phyloP scores from a whole-genome alignment of 495 filamentous ascomycete genomes.

The Hyaloscypha finlandica region DNA sequence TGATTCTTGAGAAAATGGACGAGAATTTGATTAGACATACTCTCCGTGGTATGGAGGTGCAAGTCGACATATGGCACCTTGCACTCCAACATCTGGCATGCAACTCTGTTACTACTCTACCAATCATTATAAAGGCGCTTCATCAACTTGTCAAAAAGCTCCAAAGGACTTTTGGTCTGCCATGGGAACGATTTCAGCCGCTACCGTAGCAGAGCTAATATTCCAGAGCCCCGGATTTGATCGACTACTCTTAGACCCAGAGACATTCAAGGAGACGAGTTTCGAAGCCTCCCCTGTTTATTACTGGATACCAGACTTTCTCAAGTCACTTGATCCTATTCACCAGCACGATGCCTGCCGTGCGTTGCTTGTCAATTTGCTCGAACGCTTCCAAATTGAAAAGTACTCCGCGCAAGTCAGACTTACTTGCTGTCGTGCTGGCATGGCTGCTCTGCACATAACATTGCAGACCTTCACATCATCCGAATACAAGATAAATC shows the following conservation, averaged over 20 bases:
- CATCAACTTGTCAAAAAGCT: conserved; percentile 69
- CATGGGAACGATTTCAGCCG: conserved; percentile 74
- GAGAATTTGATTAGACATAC: conserved; percentile 76
- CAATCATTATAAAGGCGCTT: conserved; percentile 64
- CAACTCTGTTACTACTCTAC: conserved; percentile 57
- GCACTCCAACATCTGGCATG: conserved; percentile 73
- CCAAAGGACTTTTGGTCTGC: conserved; percentile 83
- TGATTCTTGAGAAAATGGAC: conserved; percentile 69
- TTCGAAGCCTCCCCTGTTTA: conserved; percentile 51
- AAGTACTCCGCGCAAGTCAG: conserved; percentile 45
- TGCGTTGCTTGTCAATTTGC: conserved; percentile 65
- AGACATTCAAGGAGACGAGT: conserved; percentile 52
- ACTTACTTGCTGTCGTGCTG: conserved; percentile 37
- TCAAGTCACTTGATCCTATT: conserved; percentile 70
- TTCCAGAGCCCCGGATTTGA: conserved; percentile 71
- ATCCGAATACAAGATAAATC: conserved; percentile 41
- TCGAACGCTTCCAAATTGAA: conserved; percentile 63
- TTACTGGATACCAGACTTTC: conserved; percentile 73
- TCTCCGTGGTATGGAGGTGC: conserved; percentile 73
- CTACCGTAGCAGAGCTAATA: conserved; percentile 72
- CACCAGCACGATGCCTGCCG: conserved; percentile 74
- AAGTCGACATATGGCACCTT: conserved; percentile 69
- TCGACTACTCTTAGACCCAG: conserved; percentile 57
- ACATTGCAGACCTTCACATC: conserved; percentile 48
- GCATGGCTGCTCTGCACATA: conserved; percentile 45